Evolutionary conservation across 306 rosid species (phyloP), one percentile per base, ranked within the genome.

Genomic region (Trichosanthes truncata): DNA sequence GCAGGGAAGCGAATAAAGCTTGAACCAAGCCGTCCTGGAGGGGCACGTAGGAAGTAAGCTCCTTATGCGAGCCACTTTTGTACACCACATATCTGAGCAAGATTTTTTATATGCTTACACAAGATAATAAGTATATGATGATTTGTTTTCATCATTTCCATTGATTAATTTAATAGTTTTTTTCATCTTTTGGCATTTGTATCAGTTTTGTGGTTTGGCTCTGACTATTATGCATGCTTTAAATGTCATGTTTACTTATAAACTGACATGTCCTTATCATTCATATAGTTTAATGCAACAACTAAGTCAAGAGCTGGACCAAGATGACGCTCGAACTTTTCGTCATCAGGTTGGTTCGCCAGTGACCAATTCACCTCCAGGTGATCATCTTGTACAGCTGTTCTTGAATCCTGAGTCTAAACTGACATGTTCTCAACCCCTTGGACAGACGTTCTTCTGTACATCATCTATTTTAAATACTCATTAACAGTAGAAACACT

Each of bases 21-120:
- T 45, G 98, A 93, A 90, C 98, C 97, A 9, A 93, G 98, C 81
- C 98, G 98, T 57, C 98, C 98, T 81, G 98, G 98, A 63, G 98
- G 98, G 82, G 96, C 97, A 35, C 98, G 98, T 72, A 87, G 98
- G 84, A 93, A 85, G 98, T 93, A 87, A 88, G 93, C 78, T 35
- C 82, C 53, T 35, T 55, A 76, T 65, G 33, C 79, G 71, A 14
- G 46, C 72, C 61, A 11, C 33, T 68, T 57, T 46, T 73, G 52
- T 68, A 13, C 41, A 41, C 31, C 8, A n/a, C 56, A 7, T 12
- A 35, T 63, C 40, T 59, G 40, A 38, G 41, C 71, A 25, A 57
- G 38, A 23, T 48, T 52, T 31, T 79, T 78, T 6, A 38, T 41
- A 38, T 25, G 18, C 72, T 63, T 43, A 43, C 71, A 12, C 80